These are phyloP conservation scores for Pythium aquatile DNA, from an alignment of 352 stramenopile genomes.

Conservation along the genomic window DNA sequence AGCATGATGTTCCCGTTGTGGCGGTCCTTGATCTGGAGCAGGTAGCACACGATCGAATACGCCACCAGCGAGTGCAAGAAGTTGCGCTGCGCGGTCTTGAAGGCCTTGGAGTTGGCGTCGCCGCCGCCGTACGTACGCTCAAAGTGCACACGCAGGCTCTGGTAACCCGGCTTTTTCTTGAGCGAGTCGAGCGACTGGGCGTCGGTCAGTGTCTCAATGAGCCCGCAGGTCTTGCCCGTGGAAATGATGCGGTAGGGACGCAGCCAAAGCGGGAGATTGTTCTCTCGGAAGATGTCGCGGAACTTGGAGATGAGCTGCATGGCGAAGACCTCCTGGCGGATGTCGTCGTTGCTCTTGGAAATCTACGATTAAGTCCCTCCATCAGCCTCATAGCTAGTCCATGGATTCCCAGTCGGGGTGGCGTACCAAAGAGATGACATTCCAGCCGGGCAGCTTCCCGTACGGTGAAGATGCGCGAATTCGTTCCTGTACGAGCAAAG, in stretches of 20 bases:
- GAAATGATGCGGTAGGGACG: constrained; percentile 96
- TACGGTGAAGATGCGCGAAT: constrained; percentile 87
- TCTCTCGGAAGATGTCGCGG: constrained; percentile 93
- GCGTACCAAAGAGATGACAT: constrained; percentile 91
- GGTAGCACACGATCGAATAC: constrained; percentile 95
- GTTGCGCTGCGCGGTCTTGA: constrained; percentile 59
- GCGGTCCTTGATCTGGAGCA: constrained; percentile 97
- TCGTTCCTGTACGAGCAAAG: constrained; percentile 42
- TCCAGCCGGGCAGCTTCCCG: constrained; percentile 86
- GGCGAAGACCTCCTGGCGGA: constrained; percentile 97
- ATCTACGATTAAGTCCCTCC: neutral
- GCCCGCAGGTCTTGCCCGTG: constrained; percentile 91
- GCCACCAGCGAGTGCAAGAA: constrained; percentile 86
- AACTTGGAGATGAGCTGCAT: constrained; percentile 96
- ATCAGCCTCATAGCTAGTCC: neutral
- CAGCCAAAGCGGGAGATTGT: constrained; percentile 93
- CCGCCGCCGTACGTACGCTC: constrained; percentile 89
- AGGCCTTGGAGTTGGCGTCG: constrained; percentile 49
- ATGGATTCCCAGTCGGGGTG: neutral
- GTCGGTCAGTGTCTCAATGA: constrained; percentile 97
- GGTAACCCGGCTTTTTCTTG: constrained; percentile 94
- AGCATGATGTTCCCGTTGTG: constrained; percentile 98
- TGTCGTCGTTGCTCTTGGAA: constrained; percentile 97
- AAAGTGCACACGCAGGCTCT: constrained; percentile 93
- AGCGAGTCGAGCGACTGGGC: constrained; percentile 97